These are phyloP conservation scores for Malassezia furfur DNA, from an alignment of 1,284 basidiomycete genomes.

Conservation along the genomic window DNA sequence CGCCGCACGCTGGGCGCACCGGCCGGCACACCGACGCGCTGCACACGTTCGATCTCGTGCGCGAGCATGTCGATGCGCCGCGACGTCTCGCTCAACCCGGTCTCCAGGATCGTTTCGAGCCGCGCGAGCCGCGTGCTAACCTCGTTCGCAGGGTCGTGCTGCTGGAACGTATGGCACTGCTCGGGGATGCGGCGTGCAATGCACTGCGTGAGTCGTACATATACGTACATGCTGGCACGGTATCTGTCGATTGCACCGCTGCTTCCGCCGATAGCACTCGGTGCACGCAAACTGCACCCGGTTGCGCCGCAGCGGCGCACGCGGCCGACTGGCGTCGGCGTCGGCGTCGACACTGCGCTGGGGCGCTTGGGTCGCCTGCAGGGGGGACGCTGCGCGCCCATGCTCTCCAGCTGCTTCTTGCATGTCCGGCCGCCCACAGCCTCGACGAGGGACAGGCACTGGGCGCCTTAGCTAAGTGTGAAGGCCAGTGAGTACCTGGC, in stretches of 20 bases:
- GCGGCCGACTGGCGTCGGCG: neutral
- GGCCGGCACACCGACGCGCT: neutral
- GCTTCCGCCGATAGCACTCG: conserved; percentile 45
- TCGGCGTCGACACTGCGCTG: neutral
- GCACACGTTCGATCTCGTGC: neutral
- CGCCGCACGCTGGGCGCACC: neutral
- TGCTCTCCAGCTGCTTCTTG: no score
- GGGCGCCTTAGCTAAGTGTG: no score
- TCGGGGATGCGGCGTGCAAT: conserved; percentile 43
- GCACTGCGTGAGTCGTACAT: conserved; percentile 17
- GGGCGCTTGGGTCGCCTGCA: no score
- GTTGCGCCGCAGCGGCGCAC: conserved; percentile 26
- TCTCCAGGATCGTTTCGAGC: conserved; percentile 25
- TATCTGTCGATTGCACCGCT: conserved; percentile 40
- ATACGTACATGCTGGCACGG: conserved; percentile 36
- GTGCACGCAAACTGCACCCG: conserved; percentile 43
- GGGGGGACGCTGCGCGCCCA: no score
- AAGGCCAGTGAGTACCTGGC: no score
- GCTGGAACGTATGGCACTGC: conserved; percentile 39
- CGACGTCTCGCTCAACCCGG: neutral
- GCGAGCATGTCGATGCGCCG: neutral
- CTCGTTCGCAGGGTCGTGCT: conserved; percentile 33
- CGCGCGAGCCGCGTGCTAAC: conserved; percentile 25
- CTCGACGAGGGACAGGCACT: no score
- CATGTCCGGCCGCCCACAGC: no score